A percentile compares a stretch with the other conserved stretches of the same genome.
These are phyloP conservation scores for Lantana camara DNA, from an alignment of 257 asterid species.

Conservation along the genomic window DNA sequence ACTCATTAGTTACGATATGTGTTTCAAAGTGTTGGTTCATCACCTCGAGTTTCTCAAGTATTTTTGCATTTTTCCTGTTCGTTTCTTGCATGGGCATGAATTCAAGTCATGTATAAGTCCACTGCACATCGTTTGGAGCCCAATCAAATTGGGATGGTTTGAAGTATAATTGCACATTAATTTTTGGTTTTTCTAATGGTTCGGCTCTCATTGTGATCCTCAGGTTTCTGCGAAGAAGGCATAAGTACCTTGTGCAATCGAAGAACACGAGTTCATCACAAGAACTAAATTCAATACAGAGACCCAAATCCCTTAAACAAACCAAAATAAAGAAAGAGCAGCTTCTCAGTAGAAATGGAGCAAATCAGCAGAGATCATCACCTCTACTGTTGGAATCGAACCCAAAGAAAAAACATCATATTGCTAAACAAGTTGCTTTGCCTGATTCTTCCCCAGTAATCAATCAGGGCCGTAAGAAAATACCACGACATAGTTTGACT, in stretches of 20 bases:
- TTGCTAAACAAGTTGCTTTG: conserved; percentile 36
- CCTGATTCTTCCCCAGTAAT: conserved; percentile 13
- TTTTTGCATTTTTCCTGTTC: neutral
- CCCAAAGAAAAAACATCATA: conserved; percentile 44
- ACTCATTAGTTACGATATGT: neutral
- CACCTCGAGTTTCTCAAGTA: conserved; percentile 3
- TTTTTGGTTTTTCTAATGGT: conserved; percentile 2
- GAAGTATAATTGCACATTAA: neutral
- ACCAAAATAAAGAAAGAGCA: conserved; percentile 30
- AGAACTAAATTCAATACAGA: conserved; percentile 33
- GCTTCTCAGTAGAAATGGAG: conserved; percentile 33
- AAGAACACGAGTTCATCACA: conserved; percentile 32
- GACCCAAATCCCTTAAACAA: conserved; percentile 30
- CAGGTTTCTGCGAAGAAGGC: conserved; percentile 68
- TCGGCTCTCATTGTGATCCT: neutral
- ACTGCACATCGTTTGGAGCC: neutral
- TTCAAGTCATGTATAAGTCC: neutral
- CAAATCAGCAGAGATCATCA: conserved; percentile 33
- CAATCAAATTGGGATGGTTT: neutral
- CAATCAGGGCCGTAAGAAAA: conserved; percentile 40
- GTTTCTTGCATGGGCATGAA: neutral
- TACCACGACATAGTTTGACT: conserved; percentile 13
- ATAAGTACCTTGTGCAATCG: conserved; percentile 44
- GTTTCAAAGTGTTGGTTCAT: conserved; percentile 6
- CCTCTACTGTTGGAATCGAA: conserved; percentile 43